Evolutionary conservation across 2,329 filamentous ascomycete species (phyloP), one percentile per base, ranked within the genome.

Genomic region (Hymenotorrendiella dingleyae): DNA sequence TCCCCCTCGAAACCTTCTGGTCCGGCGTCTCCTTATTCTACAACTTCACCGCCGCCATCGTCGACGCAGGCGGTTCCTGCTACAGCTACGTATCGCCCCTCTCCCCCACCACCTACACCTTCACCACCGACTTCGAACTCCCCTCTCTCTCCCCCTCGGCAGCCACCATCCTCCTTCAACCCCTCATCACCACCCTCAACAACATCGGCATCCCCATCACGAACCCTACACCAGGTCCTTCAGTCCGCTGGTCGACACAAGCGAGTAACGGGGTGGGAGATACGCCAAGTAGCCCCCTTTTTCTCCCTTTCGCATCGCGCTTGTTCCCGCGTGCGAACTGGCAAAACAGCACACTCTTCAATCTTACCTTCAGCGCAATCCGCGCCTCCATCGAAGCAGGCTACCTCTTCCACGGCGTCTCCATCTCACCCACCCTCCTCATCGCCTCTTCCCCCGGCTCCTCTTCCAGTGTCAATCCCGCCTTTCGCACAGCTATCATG

Each of bases 21-120:
- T 64, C 66, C 0, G 76, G 74, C 4, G 62, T 77, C 6, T 71
- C 71, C 14, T 68, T 70, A 2, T 75, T 72, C 52, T 68, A 69
- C 29, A 53, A 57, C 17, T 61, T 76, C 17, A 62, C 64, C 0
- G 60, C 62, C 0, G 68, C 67, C 0, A 58, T 67, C 5, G 62
- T 61, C 54, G 58, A 2, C 44, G 28, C n/a, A 30, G 47, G 49
- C 11, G 46, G 47, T 3, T 35, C 41, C 2, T 38, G 37, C 53
- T 29, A 56, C 59, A 33, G 44, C 66, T 50, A 42, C 24, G 37
- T 53, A 8, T 32, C 29, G 6, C 26, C 27, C 16, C 19, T 27
- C 17, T 38, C 40, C 17, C 32, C 19, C 4, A 34, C 32, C 17
- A 34, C 19, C 22, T 49, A 29, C 39, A 43, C 24, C 11, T 52